A percentile compares a stretch with the other conserved stretches of the same genome.
Conservation (phyloP, 169 alveolate genomes). For the Eimeria zaria region DNA sequence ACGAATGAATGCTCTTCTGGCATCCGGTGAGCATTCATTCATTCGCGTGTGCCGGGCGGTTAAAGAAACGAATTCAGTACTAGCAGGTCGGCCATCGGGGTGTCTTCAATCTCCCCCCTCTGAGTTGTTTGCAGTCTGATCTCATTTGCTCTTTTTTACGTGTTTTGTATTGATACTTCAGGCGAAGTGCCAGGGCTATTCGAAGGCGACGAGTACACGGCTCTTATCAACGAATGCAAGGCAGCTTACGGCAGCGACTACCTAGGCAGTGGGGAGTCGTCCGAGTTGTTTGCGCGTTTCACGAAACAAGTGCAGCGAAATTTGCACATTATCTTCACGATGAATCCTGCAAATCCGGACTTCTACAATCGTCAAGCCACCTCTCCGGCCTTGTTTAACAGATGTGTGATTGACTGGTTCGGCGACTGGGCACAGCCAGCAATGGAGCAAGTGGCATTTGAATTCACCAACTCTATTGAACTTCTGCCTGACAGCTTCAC, state of each 20-base stretch:
- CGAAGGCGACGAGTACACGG: slow-evolving; percentile 98
- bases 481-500: slow-evolving; percentile 76
- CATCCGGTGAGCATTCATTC: slow-evolving; percentile 89
- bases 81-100: not conserved
- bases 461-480: slow-evolving; percentile 82
- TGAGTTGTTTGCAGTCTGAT: not conserved
- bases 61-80: not conserved
- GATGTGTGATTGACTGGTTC: slow-evolving; percentile 99
- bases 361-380: slow-evolving; percentile 98
- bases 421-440: slow-evolving; percentile 99
- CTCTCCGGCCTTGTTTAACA: slow-evolving; percentile 98
- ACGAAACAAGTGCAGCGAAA: slow-evolving; percentile 98
- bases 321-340: slow-evolving; percentile 99
- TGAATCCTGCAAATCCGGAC: slow-evolving; percentile 99
- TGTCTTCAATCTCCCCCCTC: not conserved
- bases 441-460: slow-evolving; percentile 92
- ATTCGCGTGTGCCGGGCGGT: not conserved
- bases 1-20: slow-evolving; percentile 99
- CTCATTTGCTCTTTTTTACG: not conserved
- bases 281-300: slow-evolving; percentile 97
- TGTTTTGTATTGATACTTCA: slow-evolving; percentile 33
- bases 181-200: slow-evolving; percentile 99
- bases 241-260: slow-evolving; percentile 89
- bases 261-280: slow-evolving; percentile 83
- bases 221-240: slow-evolving; percentile 96